phyloP scores from a whole-genome alignment of 352 stramenopile genomes.

The Phytophthora megakarya region DNA sequence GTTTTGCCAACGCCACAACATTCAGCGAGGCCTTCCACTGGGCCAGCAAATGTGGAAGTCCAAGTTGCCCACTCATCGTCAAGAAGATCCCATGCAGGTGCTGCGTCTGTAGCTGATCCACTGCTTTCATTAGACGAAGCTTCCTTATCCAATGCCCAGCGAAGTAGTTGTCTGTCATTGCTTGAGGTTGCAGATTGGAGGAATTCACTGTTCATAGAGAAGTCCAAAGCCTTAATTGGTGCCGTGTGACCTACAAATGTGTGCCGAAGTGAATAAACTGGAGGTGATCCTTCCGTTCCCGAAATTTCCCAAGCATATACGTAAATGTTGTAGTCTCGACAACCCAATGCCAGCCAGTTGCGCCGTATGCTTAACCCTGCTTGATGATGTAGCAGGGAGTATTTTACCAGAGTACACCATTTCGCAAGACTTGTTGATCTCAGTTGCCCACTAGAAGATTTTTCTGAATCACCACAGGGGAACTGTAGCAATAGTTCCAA shows the following conservation, averaged over 20 bases:
- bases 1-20: conserved; percentile 34
- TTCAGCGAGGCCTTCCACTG: conserved; percentile 52
- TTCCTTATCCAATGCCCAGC: conserved; percentile 54
- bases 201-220: conserved; percentile 57
- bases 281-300: conserved; percentile 11
- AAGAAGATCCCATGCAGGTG: conserved; percentile 27
- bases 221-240: conserved; percentile 71
- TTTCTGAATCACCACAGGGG: conserved; percentile 21
- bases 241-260: conserved; percentile 71
- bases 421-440: conserved; percentile 32
- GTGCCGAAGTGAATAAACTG: conserved; percentile 48
- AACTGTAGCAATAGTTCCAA: conserved; percentile 28
- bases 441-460: conserved; percentile 3
- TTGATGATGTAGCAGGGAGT: conserved; percentile 34
- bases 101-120: not conserved
- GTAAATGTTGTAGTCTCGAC: conserved; percentile 79
- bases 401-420: conserved; percentile 62
- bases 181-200: conserved; percentile 68
- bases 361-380: not conserved
- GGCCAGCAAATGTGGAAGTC: conserved; percentile 57
- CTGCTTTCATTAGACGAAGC: conserved; percentile 4
- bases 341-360: conserved; percentile 50
- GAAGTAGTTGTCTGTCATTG: conserved; percentile 64
- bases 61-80: conserved; percentile 61
- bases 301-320: conserved; percentile 52